Percentiles rank a stretch among this genome's conserved stretches.
Conservation (phyloP, 495 filamentous ascomycete species). For the Penicillium egyptiacum region DNA sequence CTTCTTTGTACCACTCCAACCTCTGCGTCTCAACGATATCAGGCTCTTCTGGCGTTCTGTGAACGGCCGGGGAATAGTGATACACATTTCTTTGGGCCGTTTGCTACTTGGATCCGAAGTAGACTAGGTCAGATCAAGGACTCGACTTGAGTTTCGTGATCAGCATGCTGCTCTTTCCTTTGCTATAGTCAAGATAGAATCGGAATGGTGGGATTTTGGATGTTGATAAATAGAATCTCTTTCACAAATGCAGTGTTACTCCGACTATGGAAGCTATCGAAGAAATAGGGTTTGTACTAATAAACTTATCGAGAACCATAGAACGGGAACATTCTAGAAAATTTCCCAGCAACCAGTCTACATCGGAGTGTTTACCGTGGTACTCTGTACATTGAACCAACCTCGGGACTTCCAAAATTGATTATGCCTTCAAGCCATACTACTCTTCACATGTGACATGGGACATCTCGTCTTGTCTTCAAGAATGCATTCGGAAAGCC, state of each 20-base stretch:
- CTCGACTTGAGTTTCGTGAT: background rate
- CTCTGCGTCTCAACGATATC: constrained; percentile 38
- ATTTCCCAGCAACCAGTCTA: too few species aligned
- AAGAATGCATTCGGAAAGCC: too few species aligned
- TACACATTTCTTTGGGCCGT: constrained; percentile 19
- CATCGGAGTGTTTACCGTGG: too few species aligned
- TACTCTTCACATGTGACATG: too few species aligned
- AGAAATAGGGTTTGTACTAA: background rate
- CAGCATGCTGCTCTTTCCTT: background rate
- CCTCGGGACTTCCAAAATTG: too few species aligned
- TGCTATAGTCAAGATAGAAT: background rate
- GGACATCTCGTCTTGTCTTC: too few species aligned
- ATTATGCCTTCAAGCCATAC: too few species aligned
- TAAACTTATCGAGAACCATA: background rate
- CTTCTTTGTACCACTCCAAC: constrained; percentile 40
- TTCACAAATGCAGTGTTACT: background rate
- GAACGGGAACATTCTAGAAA: background rate
- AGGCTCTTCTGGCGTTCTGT: constrained; percentile 46
- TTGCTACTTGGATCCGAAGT: constrained; percentile 26
- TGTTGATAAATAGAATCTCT: background rate
- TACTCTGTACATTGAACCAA: too few species aligned
- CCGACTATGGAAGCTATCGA: background rate
- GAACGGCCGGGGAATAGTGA: constrained; percentile 15
- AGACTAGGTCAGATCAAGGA: background rate
- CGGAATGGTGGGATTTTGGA: background rate